Conservation (phyloP, 176 grass and related monocot genomes). For the Musa itinerans region DNA sequence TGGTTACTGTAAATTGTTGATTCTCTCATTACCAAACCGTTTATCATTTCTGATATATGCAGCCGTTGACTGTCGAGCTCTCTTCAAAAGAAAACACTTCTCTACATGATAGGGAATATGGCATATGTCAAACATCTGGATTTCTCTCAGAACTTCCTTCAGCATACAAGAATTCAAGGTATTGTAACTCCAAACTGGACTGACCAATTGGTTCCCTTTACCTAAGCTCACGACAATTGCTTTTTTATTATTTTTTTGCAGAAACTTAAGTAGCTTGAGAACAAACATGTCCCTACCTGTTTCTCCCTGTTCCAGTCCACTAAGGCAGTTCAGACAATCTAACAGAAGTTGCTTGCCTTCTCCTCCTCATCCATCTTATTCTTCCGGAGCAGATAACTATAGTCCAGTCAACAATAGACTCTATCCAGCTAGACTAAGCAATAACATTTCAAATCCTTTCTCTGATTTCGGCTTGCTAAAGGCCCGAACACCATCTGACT, state of each 20-base stretch:
- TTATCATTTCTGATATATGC: constrained; percentile 1
- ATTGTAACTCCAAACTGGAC: constrained; percentile 15
- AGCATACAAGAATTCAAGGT: constrained; percentile 33
- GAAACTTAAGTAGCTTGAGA: constrained; percentile 32
- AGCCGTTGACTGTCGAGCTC: constrained; percentile 27
- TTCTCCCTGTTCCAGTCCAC: constrained; percentile 77
- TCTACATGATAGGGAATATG: constrained; percentile 36
- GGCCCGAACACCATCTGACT: constrained; percentile 35
- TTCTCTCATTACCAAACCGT: background rate
- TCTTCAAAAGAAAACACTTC: constrained; percentile 52
- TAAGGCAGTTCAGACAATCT: constrained; percentile 46
- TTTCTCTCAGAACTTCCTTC: constrained; percentile 32
- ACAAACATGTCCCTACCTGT: constrained; percentile 78
- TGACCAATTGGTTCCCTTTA: background rate
- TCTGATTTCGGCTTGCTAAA: constrained; percentile 33
- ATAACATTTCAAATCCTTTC: constrained; percentile 35
- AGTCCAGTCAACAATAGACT: constrained; percentile 62
- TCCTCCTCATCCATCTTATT: constrained; percentile 75
- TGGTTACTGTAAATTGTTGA: background rate
- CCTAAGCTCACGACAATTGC: background rate
- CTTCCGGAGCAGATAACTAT: constrained; percentile 63
- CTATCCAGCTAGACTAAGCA: constrained; percentile 41
- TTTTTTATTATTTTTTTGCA: constrained; percentile 21
- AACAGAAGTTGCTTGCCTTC: constrained; percentile 83
- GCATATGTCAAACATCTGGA: constrained; percentile 24